phyloP scores from a whole-genome alignment of 225 moss, liverwort and hornwort genomes.

The Takakia lepidozioides region DNA sequence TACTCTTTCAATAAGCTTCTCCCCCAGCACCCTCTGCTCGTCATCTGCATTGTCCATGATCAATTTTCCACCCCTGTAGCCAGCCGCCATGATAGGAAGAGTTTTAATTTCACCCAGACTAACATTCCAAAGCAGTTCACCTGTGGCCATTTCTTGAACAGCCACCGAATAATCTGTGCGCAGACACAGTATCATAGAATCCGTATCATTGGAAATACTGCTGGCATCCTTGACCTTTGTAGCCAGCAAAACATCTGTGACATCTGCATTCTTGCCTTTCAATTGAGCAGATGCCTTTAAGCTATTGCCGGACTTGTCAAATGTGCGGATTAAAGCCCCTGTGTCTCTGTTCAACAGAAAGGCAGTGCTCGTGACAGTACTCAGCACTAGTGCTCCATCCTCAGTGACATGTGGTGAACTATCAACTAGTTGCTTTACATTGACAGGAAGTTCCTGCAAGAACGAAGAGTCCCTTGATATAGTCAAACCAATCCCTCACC shows the following conservation, averaged over 20 bases:
- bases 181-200: slow-evolving; percentile 33
- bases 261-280: slow-evolving; percentile 8
- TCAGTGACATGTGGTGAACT: slow-evolving; percentile 48
- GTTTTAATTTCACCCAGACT: slow-evolving; percentile 47
- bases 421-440: slow-evolving; percentile 36
- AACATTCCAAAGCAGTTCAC: slow-evolving; percentile 44
- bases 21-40: slow-evolving; percentile 1
- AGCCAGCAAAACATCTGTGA: slow-evolving; percentile 22
- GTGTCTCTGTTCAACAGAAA: slow-evolving; percentile 50
- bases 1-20: slow-evolving; percentile 10
- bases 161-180: slow-evolving; percentile 46
- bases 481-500: too few relatives aligned
- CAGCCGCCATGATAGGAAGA: slow-evolving; percentile 16
- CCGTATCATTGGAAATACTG: slow-evolving; percentile 16
- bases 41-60: slow-evolving; percentile 10
- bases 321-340: slow-evolving; percentile 49
- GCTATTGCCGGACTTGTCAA: slow-evolving; percentile 22
- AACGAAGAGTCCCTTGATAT: too few relatives aligned
- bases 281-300: slow-evolving; percentile 15
- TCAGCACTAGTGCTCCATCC: slow-evolving; percentile 46
- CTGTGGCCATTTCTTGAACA: slow-evolving; percentile 42
- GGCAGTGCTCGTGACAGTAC: slow-evolving; percentile 33
- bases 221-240: slow-evolving; percentile 7
- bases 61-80: slow-evolving; percentile 3
- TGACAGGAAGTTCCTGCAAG: slow-evolving; percentile 31